Conservation (phyloP, 352 stramenopile species). For the Pythium chondricola region DNA sequence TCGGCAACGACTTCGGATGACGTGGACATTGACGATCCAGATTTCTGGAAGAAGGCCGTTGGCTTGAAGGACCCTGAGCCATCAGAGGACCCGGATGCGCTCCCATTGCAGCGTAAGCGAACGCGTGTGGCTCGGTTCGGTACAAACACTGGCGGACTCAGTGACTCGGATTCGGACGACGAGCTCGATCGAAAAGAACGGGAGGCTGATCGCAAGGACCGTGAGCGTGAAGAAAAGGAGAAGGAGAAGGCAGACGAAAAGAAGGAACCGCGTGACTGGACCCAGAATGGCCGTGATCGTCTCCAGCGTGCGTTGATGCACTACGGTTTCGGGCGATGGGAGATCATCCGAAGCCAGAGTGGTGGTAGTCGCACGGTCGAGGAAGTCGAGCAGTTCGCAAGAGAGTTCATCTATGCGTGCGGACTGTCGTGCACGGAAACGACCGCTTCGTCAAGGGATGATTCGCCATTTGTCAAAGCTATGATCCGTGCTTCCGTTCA, state of each 20-base stretch:
- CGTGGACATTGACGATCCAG: slow-evolving; percentile 97
- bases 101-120: slow-evolving; percentile 79
- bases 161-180: slow-evolving; percentile 60
- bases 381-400: slow-evolving; percentile 79
- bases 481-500: slow-evolving; percentile 55
- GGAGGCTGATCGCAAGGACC: slow-evolving; percentile 42
- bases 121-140: slow-evolving; percentile 84
- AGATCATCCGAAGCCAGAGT: slow-evolving; percentile 85
- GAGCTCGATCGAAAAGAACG: slow-evolving; percentile 42
- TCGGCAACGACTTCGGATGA: slow-evolving; percentile 86
- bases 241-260: slow-evolving; percentile 38
- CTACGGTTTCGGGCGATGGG: slow-evolving; percentile 81
- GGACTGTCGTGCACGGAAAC: slow-evolving; percentile 56
- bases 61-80: slow-evolving; percentile 73
- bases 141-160: slow-evolving; percentile 15
- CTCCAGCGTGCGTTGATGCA: slow-evolving; percentile 85
- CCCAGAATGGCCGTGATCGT: slow-evolving; percentile 75
- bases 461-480: slow-evolving; percentile 80
- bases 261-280: slow-evolving; percentile 80
- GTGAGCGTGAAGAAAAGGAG: slow-evolving; percentile 32
- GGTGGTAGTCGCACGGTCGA: slow-evolving; percentile 78
- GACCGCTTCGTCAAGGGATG: slow-evolving; percentile 59
- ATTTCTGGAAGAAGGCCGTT: slow-evolving; percentile 99
- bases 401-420: slow-evolving; percentile 85
- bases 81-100: slow-evolving; percentile 41